phyloP scores from a whole-genome alignment of 2,329 filamentous ascomycete genomes.

The Botrytis medusae region DNA sequence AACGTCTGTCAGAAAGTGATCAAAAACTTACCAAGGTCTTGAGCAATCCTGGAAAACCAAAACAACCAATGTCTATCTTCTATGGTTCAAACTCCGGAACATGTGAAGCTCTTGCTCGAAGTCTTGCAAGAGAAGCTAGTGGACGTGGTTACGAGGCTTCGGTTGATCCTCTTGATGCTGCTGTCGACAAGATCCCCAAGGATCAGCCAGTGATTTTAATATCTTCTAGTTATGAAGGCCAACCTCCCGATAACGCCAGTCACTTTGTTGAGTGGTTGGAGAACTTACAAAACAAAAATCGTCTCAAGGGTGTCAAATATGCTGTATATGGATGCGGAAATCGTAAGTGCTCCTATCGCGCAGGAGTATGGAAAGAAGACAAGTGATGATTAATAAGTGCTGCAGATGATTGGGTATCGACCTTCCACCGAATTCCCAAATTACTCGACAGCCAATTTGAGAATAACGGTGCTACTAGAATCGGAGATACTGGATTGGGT shows the following conservation, averaged over 20 bases:
- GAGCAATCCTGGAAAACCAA: slow-evolving; percentile 1
- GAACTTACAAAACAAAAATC: slow-evolving; percentile 37
- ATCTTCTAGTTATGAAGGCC: slow-evolving; percentile 71
- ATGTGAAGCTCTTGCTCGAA: slow-evolving; percentile 67
- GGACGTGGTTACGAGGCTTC: slow-evolving; percentile 56
- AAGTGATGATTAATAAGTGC: slow-evolving; percentile 23
- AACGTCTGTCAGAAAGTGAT: neutral
- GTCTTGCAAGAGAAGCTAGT: slow-evolving; percentile 58
- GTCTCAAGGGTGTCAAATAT: slow-evolving; percentile 59
- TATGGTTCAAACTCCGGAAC: slow-evolving; percentile 76
- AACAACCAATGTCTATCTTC: slow-evolving; percentile 56
- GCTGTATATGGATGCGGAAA: slow-evolving; percentile 71
- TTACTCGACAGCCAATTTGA: slow-evolving; percentile 50
- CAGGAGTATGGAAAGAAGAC: slow-evolving; percentile 35
- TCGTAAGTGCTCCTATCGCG: slow-evolving; percentile 34
- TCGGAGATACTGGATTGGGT: slow-evolving; percentile 5
- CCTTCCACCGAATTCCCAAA: slow-evolving; percentile 67
- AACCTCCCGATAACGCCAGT: slow-evolving; percentile 70
- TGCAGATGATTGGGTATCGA: slow-evolving; percentile 53
- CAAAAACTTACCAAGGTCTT: neutral
- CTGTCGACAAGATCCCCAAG: slow-evolving; percentile 58
- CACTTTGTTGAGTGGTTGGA: slow-evolving; percentile 69
- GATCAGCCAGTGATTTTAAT: slow-evolving; percentile 65
- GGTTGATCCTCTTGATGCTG: slow-evolving; percentile 60
- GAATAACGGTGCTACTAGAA: slow-evolving; percentile 21